Percentiles rank a stretch among this genome's conserved stretches.
Evolutionary conservation across 1,139 yeast genomes (phyloP).

Genomic region (Scheffersomyces titani): DNA sequence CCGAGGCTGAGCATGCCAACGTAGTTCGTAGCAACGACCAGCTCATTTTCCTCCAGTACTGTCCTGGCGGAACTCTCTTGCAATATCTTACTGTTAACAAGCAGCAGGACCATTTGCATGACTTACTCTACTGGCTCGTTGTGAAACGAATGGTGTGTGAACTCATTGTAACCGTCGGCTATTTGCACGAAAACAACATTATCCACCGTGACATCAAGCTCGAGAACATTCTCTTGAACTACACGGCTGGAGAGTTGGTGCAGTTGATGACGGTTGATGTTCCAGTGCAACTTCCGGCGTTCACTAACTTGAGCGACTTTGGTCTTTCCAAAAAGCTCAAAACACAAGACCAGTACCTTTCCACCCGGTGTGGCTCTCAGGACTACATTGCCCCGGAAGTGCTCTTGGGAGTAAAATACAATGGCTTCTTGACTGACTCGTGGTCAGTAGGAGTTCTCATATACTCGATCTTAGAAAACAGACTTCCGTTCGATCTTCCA

Average conservation of each 20-base stretch:
- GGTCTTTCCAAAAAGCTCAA: constrained; percentile 77
- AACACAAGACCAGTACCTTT: constrained; percentile 58
- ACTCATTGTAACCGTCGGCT: constrained; percentile 65
- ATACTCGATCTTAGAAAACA: constrained; percentile 77
- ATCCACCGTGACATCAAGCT: constrained; percentile 89
- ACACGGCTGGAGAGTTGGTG: constrained; percentile 27
- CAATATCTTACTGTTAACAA: constrained; percentile 53
- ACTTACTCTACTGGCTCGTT: constrained; percentile 42
- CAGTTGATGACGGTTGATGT: constrained; percentile 10
- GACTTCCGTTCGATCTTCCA: constrained; percentile 82
- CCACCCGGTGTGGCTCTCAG: constrained; percentile 92
- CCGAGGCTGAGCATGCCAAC: constrained; percentile 27
- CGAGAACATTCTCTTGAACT: constrained; percentile 69
- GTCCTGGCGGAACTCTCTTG: constrained; percentile 82
- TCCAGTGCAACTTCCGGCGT: constrained; percentile 22
- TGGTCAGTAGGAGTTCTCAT: constrained; percentile 95
- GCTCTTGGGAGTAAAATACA: constrained; percentile 84
- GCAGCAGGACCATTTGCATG: constrained; percentile 20
- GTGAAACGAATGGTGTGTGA: constrained; percentile 69
- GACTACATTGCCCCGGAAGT: constrained; percentile 95
- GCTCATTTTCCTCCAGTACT: constrained; percentile 70
- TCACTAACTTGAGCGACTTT: constrained; percentile 79
- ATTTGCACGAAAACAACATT: constrained; percentile 64
- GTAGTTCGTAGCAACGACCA: constrained; percentile 31
- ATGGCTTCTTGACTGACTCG: constrained; percentile 85